Evolutionary conservation across 257 asterid genomes (phyloP).

Genomic region (Thymus quinquecostatus): DNA sequence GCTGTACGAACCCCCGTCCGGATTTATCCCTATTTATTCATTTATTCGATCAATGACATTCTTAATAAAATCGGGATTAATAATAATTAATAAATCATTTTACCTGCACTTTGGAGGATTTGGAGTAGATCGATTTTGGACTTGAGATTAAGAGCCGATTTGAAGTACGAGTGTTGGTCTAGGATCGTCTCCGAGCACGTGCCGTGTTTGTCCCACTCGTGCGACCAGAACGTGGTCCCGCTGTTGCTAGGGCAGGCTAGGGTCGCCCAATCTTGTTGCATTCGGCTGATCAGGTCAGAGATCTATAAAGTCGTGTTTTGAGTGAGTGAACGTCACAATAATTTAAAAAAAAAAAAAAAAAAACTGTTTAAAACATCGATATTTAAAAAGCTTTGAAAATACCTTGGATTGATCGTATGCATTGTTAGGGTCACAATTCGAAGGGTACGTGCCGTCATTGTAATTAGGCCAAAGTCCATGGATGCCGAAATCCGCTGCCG

Average conservation of each 20-base stretch:
- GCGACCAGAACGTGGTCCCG: constrained; percentile 77
- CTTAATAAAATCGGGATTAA: background rate
- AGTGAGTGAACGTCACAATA: too few relatives aligned
- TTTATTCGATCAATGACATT: too few relatives aligned
- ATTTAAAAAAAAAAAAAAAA: background rate
- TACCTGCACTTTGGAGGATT: constrained; percentile 61
- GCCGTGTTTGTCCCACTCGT: constrained; percentile 88
- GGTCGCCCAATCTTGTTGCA: constrained; percentile 75
- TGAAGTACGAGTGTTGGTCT: constrained; percentile 65
- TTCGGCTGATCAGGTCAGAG: constrained; percentile 64
- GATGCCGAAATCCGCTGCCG: constrained; percentile 68
- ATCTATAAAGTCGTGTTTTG: constrained; percentile 36
- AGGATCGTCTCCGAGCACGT: constrained; percentile 63
- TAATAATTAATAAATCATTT: background rate
- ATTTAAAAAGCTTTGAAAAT: background rate
- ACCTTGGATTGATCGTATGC: constrained; percentile 70
- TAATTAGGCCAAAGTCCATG: constrained; percentile 88
- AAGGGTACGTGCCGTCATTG: constrained; percentile 76
- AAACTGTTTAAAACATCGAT: too few relatives aligned
- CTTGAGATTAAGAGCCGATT: constrained; percentile 59
- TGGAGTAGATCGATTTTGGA: constrained; percentile 53
- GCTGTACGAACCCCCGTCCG: constrained; percentile 56
- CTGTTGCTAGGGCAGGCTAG: constrained; percentile 74
- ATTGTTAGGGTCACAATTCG: constrained; percentile 63
- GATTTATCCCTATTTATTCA: constrained; percentile 44